These are phyloP conservation scores for Aquanectria penicillioides DNA, from an alignment of 2,329 filamentous ascomycete genomes.

Conservation along the genomic window DNA sequence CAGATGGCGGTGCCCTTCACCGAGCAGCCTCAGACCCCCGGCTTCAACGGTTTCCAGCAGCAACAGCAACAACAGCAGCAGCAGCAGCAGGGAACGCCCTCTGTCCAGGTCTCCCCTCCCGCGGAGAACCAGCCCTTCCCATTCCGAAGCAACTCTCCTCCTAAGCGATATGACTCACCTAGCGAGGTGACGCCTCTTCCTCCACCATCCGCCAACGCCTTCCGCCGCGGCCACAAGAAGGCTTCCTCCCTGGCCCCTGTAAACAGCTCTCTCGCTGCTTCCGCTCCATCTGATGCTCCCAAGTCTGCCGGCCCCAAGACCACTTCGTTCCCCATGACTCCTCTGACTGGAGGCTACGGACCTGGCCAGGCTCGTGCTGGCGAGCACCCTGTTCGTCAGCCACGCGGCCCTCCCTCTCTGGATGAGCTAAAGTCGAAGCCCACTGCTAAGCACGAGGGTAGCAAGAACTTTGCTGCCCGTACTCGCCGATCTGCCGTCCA, in stretches of 20 bases:
- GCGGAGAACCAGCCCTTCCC: constrained; percentile 64
- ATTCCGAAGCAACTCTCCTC: constrained; percentile 72
- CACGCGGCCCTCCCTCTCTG: constrained; percentile 88
- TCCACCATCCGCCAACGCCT: constrained; percentile 88
- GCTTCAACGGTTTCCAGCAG: constrained; percentile 48
- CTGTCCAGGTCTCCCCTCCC: constrained; percentile 85
- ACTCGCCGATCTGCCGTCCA: constrained; percentile 92
- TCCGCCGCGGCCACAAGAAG: constrained; percentile 95
- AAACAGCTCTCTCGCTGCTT: constrained; percentile 59
- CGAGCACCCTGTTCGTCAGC: constrained; percentile 93
- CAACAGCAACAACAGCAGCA: constrained; percentile 54
- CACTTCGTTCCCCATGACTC: constrained; percentile 81
- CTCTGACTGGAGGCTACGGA: constrained; percentile 85
- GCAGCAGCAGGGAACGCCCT: constrained; percentile 68
- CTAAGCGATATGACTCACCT: constrained; percentile 75
- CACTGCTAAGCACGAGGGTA: constrained; percentile 92
- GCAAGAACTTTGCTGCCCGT: constrained; percentile 95
- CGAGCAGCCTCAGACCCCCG: constrained; percentile 55
- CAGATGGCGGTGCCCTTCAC: constrained; percentile 54
- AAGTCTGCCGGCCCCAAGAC: constrained; percentile 80
- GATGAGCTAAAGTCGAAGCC: constrained; percentile 92
- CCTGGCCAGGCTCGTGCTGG: constrained; percentile 93
- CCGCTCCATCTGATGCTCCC: constrained; percentile 54
- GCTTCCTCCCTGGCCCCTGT: constrained; percentile 76
- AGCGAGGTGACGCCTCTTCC: constrained; percentile 77